Evolutionary conservation across 305 asterid genomes (phyloP).

Genomic region (Fraxinus floribunda): DNA sequence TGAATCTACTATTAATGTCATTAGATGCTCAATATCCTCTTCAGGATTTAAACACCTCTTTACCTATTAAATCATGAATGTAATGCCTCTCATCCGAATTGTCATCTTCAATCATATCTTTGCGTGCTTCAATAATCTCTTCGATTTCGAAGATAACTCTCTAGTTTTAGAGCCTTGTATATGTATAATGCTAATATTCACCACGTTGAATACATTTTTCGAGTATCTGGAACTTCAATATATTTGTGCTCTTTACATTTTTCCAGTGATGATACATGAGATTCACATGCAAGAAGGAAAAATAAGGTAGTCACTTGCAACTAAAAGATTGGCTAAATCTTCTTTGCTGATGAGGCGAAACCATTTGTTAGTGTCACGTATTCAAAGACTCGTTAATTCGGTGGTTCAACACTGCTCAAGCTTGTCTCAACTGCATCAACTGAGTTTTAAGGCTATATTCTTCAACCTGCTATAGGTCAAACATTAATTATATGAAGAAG

Average conservation of each 20-base stretch:
- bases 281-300: slow-evolving; percentile 5
- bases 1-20: background rate
- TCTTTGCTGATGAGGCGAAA: background rate
- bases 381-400: background rate
- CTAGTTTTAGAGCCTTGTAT: background rate
- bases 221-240: background rate
- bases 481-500: background rate
- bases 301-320: background rate
- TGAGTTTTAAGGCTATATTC: background rate
- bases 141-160: background rate
- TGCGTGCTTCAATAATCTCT: background rate
- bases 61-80: background rate
- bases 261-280: slow-evolving; percentile 14
- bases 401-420: background rate
- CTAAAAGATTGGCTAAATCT: background rate
- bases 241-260: slow-evolving; percentile 11
- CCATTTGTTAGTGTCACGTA: background rate
- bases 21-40: background rate
- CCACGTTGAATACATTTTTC: background rate
- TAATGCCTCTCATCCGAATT: background rate
- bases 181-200: background rate
- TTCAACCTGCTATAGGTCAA: background rate
- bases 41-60: background rate
- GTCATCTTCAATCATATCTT: background rate
- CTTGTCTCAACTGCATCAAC: background rate